These are phyloP conservation scores for Sporothrix euskadiensis DNA, from an alignment of 2,329 filamentous ascomycete species.

Conservation along the genomic window DNA sequence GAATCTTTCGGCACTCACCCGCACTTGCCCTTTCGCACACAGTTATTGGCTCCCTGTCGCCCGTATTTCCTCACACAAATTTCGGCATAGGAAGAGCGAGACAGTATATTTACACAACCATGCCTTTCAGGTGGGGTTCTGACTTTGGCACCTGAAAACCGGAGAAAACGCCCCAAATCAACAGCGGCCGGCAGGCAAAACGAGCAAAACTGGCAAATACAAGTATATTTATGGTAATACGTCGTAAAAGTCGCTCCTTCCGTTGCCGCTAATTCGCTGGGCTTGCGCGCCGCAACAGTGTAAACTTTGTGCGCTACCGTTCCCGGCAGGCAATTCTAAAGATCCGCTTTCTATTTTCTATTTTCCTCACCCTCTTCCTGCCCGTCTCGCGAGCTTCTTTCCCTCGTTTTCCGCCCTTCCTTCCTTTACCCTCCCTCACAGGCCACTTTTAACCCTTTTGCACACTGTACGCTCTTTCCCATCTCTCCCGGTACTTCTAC, in stretches of 20 bases:
- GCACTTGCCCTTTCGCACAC: neutral
- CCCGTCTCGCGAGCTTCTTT: neutral
- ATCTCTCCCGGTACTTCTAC: neutral
- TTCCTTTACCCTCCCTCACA: neutral
- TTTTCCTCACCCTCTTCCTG: neutral
- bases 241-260: neutral
- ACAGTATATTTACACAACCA: neutral
- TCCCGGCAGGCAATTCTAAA: slow-evolving; percentile 27
- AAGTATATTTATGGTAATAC: too few relatives aligned
- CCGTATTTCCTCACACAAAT: neutral
- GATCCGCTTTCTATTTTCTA: slow-evolving; percentile 13
- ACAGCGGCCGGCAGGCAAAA: neutral
- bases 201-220: neutral
- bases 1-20: neutral
- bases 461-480: neutral
- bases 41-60: neutral
- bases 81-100: neutral
- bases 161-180: neutral
- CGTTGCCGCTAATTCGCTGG: slow-evolving; percentile 13
- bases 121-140: neutral
- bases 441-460: neutral
- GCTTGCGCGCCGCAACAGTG: neutral
- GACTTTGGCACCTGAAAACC: neutral
- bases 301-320: slow-evolving; percentile 22
- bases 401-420: slow-evolving; percentile 1